Evolutionary conservation across 495 filamentous ascomycete species (phyloP).

Genomic region (Apodospora peruviana): DNA sequence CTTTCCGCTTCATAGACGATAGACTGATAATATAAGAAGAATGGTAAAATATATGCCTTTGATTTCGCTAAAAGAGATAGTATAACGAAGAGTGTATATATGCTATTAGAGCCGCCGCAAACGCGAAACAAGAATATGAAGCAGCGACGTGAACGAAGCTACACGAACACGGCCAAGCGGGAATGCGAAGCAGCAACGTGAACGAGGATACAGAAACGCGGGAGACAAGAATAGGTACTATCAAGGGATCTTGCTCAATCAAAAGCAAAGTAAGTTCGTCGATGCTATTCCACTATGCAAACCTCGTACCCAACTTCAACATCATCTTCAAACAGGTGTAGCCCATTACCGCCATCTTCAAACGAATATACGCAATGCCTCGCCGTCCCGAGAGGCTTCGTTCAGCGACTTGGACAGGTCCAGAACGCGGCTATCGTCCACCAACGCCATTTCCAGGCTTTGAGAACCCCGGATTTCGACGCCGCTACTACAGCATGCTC

Average conservation of each 20-base stretch:
- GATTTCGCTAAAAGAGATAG: background rate
- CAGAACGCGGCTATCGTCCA: constrained; percentile 4
- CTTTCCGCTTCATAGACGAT: constrained; percentile 1
- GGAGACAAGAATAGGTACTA: background rate
- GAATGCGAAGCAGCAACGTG: background rate
- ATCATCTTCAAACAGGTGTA: constrained; percentile 3
- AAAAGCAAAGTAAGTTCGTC: background rate
- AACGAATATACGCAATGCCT: background rate
- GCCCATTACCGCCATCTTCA: background rate
- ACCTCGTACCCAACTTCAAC: constrained; percentile 1
- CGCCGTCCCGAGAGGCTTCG: constrained; percentile 2
- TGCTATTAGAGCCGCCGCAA: constrained; percentile 1
- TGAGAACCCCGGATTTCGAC: constrained; percentile 2
- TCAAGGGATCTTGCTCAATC: constrained; percentile 2
- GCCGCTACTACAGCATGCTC: constrained; percentile 1
- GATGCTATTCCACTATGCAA: background rate
- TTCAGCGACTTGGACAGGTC: constrained; percentile 3
- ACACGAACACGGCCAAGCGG: background rate
- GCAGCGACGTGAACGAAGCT: background rate
- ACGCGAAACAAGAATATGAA: background rate
- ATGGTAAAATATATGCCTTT: constrained; percentile 2
- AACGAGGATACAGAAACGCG: constrained; percentile 1
- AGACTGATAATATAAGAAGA: constrained; percentile 1
- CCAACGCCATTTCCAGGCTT: background rate
- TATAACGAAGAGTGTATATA: background rate